Evolutionary conservation across 208 protist species (phyloP), one percentile per base, ranked within the genome.

Genomic region (Lotmaria passim): DNA sequence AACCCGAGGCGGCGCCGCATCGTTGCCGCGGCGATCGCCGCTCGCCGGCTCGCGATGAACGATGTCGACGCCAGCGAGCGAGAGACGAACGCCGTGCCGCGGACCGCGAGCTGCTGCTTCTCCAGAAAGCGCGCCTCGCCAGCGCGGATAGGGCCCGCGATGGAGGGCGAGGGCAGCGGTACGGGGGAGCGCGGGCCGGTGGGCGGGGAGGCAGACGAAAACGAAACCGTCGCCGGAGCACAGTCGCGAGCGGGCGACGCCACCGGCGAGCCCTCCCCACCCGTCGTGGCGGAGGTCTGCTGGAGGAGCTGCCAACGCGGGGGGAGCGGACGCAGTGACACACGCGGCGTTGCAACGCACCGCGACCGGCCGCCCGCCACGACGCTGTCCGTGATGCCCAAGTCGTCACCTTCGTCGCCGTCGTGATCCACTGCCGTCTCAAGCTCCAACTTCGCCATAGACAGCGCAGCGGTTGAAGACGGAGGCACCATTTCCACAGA

Each of bases 11-110:
- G 58, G 38, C 50, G 47, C 47, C 36, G 51, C 38, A 78, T 58
- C 36, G 53, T 52, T 14, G 55, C 59, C 26, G 69, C n/a, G 24
- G 75, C 78, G 33, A 84, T 66, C 19, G 55, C 47, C 3, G 78
- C 72, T 4, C 82, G 77, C 10, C 82, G 78, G 31, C 69, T 59
- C 17, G 65, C 79, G 26, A 87, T 71, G 47, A 85, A 84, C 17
- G 41, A 34, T 23, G 51, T 73, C 10, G 83, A 75, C 11, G 83
- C 75, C 11, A 85, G 67, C 7, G 83, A 88, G 23, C 71, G 68
- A 12, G 77, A 75, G 24, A 75, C 68, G 43, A 88, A 85, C 12
- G 74, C 61, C 36, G 28, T 47, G 7, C 50, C 44, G 19, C 56
- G 70, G 23, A 68, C 31, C 19, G 75, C 28, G 8, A 86, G 46